These are phyloP conservation scores for Hirschioporus abietinus DNA, from an alignment of 768 basidiomycete species.

Conservation along the genomic window DNA sequence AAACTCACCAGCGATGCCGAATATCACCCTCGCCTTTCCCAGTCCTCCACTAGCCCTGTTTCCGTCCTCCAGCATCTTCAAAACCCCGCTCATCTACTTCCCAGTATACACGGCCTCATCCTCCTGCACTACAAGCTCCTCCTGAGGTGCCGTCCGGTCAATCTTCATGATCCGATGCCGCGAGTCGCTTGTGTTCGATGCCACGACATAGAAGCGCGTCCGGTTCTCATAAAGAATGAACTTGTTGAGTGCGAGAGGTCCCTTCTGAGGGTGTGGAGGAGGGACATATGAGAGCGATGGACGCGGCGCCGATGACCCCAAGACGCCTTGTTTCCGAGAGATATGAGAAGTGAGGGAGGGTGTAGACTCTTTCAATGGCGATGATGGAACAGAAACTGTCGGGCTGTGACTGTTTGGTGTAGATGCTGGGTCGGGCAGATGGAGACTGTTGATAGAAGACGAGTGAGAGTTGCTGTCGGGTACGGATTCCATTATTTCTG, in stretches of 20 bases:
- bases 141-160: slow-evolving; percentile 76
- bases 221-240: slow-evolving; percentile 93
- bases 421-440: background rate
- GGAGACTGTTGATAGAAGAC: background rate
- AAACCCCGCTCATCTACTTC: slow-evolving; percentile 83
- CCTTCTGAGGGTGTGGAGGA: slow-evolving; percentile 10
- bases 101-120: slow-evolving; percentile 86
- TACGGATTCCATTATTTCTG: too few relatives aligned
- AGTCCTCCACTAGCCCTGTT: slow-evolving; percentile 86
- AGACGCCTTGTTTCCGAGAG: slow-evolving; percentile 9
- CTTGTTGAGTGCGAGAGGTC: slow-evolving; percentile 51
- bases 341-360: slow-evolving; percentile 9
- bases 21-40: slow-evolving; percentile 72
- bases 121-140: slow-evolving; percentile 66
- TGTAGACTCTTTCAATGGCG: slow-evolving; percentile 11
- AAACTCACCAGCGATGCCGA: slow-evolving; percentile 70
- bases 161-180: slow-evolving; percentile 91
- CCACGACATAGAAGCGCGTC: slow-evolving; percentile 86
- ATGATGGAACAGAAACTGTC: background rate
- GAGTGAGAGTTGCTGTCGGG: background rate
- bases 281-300: background rate
- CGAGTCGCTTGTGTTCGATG: slow-evolving; percentile 83
- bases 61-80: slow-evolving; percentile 95
- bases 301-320: background rate
- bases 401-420: background rate